Percentiles rank a stretch among this genome's conserved stretches.
Conservation (phyloP, 331 rosid genomes). For the Erythrophleum ivorense region DNA sequence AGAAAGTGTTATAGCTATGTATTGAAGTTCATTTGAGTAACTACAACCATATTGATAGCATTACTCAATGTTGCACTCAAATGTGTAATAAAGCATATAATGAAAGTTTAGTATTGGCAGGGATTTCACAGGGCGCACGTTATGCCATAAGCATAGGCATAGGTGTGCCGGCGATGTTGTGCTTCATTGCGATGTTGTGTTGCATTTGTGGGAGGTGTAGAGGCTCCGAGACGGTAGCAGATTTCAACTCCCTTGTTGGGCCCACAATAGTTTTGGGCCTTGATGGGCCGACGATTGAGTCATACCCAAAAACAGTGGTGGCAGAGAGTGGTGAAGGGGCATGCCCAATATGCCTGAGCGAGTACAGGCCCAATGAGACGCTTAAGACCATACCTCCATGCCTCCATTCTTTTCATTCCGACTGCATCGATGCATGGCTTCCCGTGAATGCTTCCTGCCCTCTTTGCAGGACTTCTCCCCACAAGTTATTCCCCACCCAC, state of each 20-base stretch:
- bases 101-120: conserved; percentile 39
- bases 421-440: conserved; percentile 63
- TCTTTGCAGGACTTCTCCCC: conserved; percentile 62
- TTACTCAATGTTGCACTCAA: neutral
- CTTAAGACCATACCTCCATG: conserved; percentile 72
- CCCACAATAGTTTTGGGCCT: no score
- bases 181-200: conserved; percentile 52
- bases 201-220: conserved; percentile 45
- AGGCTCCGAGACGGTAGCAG: conserved; percentile 36
- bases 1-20: no score
- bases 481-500: neutral
- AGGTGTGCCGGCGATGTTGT: conserved; percentile 50
- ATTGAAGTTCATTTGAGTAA: no score
- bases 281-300: conserved; percentile 62
- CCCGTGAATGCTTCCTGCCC: conserved; percentile 67
- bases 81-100: neutral
- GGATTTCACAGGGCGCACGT: conserved; percentile 53
- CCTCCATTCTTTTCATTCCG: conserved; percentile 71
- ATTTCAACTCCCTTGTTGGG: conserved; percentile 44
- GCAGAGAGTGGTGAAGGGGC: conserved; percentile 49
- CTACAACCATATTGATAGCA: neutral
- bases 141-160: conserved; percentile 56
- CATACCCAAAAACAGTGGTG: conserved; percentile 61
- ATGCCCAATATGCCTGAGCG: conserved; percentile 69
- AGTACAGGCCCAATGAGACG: conserved; percentile 64